phyloP scores from a whole-genome alignment of 2,329 filamentous ascomycete species.

The Thielaviopsis euricoi region DNA sequence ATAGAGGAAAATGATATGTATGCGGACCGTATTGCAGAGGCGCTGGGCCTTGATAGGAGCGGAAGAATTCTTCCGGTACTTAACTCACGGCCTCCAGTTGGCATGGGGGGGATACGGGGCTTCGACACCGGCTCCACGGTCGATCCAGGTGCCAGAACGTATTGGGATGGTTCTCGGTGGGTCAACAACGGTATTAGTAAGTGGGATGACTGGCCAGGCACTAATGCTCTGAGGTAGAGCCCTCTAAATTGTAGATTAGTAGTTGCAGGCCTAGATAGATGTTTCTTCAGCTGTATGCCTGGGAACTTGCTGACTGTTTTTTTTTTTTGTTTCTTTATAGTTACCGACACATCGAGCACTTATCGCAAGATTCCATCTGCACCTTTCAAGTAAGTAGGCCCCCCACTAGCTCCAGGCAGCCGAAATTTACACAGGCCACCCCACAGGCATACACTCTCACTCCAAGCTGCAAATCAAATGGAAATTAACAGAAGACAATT shows the following conservation, averaged over 20 bases:
- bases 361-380: constrained; percentile 39
- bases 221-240: no score
- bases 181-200: constrained; percentile 11
- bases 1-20: constrained; percentile 53
- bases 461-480: neutral
- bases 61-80: constrained; percentile 40
- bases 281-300: neutral
- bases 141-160: constrained; percentile 16
- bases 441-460: no score
- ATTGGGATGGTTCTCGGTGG: constrained; percentile 29
- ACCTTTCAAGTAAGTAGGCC: constrained; percentile 53
- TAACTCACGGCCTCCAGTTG: constrained; percentile 16
- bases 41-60: constrained; percentile 61
- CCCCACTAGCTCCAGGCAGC: neutral
- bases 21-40: constrained; percentile 58
- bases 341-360: neutral
- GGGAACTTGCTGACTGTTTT: neutral
- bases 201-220: neutral
- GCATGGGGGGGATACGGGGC: constrained; percentile 18
- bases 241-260: neutral
- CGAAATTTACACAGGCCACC: no score
- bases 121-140: constrained; percentile 12
- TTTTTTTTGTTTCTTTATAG: no score
- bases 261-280: neutral
- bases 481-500: neutral